These are phyloP conservation scores for Scenedesmus sp. DNA, from an alignment of 163 green algal genomes.

Conservation along the genomic window DNA sequence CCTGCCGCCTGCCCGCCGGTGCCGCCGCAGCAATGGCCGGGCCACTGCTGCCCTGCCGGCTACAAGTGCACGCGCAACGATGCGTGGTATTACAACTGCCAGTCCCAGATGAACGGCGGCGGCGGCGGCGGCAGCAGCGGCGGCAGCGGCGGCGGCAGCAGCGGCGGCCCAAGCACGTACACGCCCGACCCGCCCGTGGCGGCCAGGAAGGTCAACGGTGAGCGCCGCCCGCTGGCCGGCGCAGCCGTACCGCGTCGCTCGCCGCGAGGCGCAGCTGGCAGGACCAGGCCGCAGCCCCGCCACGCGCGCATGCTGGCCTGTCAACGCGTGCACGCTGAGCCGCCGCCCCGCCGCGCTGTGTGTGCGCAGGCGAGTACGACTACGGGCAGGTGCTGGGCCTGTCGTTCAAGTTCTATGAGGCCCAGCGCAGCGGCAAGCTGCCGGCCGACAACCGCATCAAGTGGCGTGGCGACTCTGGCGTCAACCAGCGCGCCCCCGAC, in stretches of 20 bases:
- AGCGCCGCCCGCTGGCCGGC: too few relatives aligned
- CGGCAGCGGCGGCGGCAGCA: neutral
- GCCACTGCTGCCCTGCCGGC: conserved; percentile 13
- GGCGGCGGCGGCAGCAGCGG: neutral
- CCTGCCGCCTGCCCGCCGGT: neutral
- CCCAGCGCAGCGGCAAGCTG: conserved; percentile 55
- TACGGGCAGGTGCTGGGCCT: conserved; percentile 39
- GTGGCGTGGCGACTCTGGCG: conserved; percentile 58
- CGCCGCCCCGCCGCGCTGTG: too few relatives aligned
- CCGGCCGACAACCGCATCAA: conserved; percentile 55
- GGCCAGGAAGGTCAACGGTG: neutral
- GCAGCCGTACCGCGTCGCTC: too few relatives aligned
- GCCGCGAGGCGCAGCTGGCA: too few relatives aligned
- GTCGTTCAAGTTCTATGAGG: conserved; percentile 56
- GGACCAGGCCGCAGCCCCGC: neutral
- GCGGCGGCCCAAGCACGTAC: neutral
- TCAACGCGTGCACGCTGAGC: neutral
- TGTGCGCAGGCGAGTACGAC: conserved; percentile 10
- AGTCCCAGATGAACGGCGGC: conserved; percentile 11
- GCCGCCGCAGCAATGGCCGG: neutral
- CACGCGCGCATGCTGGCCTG: neutral
- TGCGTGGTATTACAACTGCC: conserved; percentile 17
- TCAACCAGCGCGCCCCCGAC: conserved; percentile 47
- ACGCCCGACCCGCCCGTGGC: conserved; percentile 2
- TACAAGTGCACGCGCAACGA: conserved; percentile 14